A percentile compares a stretch with the other conserved stretches of the same genome.
Evolutionary conservation across 495 filamentous ascomycete species (phyloP).

Genomic region (Penicillium cataractarum): DNA sequence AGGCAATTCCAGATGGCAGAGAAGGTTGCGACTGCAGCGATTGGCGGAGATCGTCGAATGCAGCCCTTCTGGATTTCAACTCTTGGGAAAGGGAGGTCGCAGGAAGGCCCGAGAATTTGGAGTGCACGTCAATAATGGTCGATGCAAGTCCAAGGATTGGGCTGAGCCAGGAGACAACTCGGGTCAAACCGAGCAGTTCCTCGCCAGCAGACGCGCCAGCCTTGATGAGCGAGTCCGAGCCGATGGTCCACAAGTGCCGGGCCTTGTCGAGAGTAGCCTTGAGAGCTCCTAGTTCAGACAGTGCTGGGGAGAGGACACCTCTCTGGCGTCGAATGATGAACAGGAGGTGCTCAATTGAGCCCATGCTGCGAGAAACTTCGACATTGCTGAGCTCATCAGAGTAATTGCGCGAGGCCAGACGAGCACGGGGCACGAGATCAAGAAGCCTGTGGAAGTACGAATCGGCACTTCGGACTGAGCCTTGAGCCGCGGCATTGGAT

Average conservation of each 20-base stretch:
- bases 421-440: conserved; percentile 67
- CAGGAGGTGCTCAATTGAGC: conserved; percentile 81
- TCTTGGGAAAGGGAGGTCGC: conserved; percentile 42
- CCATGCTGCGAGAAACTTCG: conserved; percentile 75
- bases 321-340: conserved; percentile 70
- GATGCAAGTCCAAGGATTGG: conserved; percentile 50
- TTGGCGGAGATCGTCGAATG: conserved; percentile 41
- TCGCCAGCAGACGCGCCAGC: conserved; percentile 23
- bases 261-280: conserved; percentile 42
- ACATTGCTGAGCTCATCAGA: conserved; percentile 80
- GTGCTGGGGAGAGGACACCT: conserved; percentile 47
- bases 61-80: conserved; percentile 55
- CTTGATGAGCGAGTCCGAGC: conserved; percentile 33
- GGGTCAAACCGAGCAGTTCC: conserved; percentile 24
- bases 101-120: conserved; percentile 57
- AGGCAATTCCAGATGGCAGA: conserved; percentile 59
- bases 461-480: conserved; percentile 51
- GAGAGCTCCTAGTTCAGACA: conserved; percentile 42
- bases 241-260: conserved; percentile 46
- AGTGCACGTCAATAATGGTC: conserved; percentile 59
- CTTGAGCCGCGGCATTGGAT: conserved; percentile 21
- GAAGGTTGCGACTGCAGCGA: conserved; percentile 52
- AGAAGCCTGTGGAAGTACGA: conserved; percentile 78
- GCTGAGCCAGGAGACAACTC: conserved; percentile 52
- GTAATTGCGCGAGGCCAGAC: conserved; percentile 67